These are phyloP conservation scores for Picochlorum sp. DNA, from an alignment of 139 green algal species.

Conservation along the genomic window DNA sequence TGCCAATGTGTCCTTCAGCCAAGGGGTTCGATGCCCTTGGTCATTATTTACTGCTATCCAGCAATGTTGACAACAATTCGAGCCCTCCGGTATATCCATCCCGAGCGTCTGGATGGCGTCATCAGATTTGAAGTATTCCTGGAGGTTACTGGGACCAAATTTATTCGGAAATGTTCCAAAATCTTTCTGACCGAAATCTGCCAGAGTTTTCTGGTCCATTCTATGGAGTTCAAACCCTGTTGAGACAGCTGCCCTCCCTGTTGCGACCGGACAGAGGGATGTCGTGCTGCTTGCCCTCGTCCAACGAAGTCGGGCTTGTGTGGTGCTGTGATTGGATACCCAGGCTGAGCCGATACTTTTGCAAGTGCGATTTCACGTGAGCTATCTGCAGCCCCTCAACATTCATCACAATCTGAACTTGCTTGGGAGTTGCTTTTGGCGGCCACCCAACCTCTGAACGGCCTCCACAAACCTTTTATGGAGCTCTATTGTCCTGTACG, in stretches of 20 bases:
- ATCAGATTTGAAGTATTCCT: not conserved
- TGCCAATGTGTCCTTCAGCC: no score
- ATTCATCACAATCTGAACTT: conserved; percentile 47
- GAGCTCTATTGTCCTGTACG: conserved; percentile 55
- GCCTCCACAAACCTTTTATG: conserved; percentile 59
- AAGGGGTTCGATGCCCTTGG: no score
- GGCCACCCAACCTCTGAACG: conserved; percentile 52
- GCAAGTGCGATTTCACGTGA: conserved; percentile 84
- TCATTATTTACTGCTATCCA: no score
- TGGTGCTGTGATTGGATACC: not conserved
- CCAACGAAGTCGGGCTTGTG: no score
- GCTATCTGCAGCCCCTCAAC: conserved; percentile 72
- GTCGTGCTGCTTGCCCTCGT: no score
- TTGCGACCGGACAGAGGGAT: not conserved
- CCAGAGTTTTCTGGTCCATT: conserved; percentile 1
- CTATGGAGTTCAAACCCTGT: not conserved
- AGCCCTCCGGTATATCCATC: not conserved
- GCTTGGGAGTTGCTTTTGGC: conserved; percentile 45
- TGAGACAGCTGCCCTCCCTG: not conserved
- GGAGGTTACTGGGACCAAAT: not conserved
- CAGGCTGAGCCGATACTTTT: conserved; percentile 67
- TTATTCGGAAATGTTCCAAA: not conserved
- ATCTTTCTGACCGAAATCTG: conserved; percentile 1
- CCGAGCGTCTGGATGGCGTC: no score
- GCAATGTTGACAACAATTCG: not conserved